Evolutionary conservation across 495 filamentous ascomycete species (phyloP), one percentile per base, ranked within the genome.

Genomic region (Hypoxylon cercidicola): DNA sequence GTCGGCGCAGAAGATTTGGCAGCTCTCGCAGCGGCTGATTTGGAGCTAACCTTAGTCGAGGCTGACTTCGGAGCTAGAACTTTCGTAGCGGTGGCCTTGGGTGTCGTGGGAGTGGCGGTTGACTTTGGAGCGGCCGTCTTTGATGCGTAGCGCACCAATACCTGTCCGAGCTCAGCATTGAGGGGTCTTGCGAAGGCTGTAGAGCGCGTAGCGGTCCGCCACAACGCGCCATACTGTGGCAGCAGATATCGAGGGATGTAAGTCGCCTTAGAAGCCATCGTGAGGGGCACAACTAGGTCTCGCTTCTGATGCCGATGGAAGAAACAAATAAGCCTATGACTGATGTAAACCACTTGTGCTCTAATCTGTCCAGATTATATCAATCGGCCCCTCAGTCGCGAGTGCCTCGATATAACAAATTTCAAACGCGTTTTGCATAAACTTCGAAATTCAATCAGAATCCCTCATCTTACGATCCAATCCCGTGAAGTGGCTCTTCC

Each of bases 161-260:
- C 66, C 19, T 64, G 72, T 5, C 62, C 58, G 8, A 70, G 62
- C 30, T 72, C 68, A 3, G 50, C 55, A n/a, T 66, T 65, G 44
- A 72, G 66, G 37, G 72, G 61, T 20, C 72, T 63, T 7, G 56
- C 34, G 3, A 68, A 23, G n/a, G 57, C 56, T 9, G 57, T 40
- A 16, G 69, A 60, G 11, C 69, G 69, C 23, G 49, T 30, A 9
- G 72, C 28, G 21, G 64, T 60, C 13, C 75, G 78, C 83, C 83
- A 84, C 55, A 84, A 75, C 12, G 72, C 62, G 40, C 81, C 72
- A 52, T 72, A 70, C 60, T 81, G 81, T 1, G 83, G 82, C n/a
- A 86, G 75, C 6, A 85, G 75, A 59, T 84, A 85, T 10, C 82
- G 82, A 18, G 82, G 83, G 53, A 85, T 84, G 49, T 75, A 70